Evolutionary conservation across 179 eudicot species (phyloP).

Genomic region (Heliamphora pulchella): DNA sequence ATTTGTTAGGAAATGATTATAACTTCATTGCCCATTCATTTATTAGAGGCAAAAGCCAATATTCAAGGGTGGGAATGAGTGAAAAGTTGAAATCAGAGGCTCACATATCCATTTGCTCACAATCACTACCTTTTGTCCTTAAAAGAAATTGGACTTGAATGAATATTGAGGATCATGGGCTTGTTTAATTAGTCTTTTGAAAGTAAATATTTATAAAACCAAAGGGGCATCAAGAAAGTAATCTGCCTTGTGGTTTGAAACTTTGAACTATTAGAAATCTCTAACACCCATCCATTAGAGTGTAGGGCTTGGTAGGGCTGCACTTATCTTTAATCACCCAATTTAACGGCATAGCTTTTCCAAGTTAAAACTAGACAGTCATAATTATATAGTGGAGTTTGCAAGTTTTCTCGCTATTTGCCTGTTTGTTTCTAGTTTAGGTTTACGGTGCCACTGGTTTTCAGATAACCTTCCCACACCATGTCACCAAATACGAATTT

Average conservation of each 20-base stretch:
- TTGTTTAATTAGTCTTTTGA: not conserved
- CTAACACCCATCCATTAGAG: not conserved
- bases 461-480: not conserved
- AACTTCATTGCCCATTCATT: constrained; percentile 18
- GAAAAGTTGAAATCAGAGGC: constrained; percentile 23
- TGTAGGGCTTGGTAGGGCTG: not conserved
- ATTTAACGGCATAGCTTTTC: not conserved
- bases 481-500: not conserved
- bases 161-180: constrained; percentile 15
- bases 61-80: constrained; percentile 21
- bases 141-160: not conserved
- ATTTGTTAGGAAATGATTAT: constrained; percentile 13
- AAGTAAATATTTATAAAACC: not conserved
- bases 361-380: not conserved
- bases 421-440: not conserved
- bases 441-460: not conserved
- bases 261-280: not conserved
- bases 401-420: not conserved
- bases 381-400: no score
- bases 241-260: not conserved
- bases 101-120: constrained; percentile 11
- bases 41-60: constrained; percentile 22
- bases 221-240: not conserved
- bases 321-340: not conserved
- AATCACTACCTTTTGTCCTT: constrained; percentile 7